Conservation (phyloP, 169 alveolate species). For the Eimeria praecox region DNA sequence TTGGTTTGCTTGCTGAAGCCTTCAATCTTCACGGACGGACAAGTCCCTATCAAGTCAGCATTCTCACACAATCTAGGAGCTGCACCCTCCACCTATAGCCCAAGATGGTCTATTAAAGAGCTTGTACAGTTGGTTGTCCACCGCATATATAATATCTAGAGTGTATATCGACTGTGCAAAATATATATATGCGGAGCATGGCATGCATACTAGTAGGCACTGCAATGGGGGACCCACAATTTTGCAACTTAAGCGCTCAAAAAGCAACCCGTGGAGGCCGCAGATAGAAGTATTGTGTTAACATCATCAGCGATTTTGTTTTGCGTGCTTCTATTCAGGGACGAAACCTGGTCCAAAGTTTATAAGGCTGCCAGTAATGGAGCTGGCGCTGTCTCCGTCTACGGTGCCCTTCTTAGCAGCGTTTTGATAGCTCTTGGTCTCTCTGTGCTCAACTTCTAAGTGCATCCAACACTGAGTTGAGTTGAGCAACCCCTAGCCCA, state of each 20-base stretch:
- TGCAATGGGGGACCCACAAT: neutral
- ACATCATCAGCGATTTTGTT: neutral
- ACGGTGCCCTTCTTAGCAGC: slow-evolving; percentile 24
- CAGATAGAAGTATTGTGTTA: neutral
- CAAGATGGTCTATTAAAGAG: neutral
- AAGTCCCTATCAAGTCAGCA: slow-evolving; percentile 45
- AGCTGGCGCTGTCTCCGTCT: neutral
- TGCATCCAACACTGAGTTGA: neutral
- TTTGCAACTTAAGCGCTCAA: neutral
- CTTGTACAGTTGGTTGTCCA: neutral
- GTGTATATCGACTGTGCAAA: neutral
- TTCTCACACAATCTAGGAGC: neutral
- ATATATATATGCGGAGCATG: no score
- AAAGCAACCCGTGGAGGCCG: neutral
- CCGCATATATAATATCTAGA: neutral
- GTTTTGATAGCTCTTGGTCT: neutral
- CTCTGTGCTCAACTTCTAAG: slow-evolving; percentile 15
- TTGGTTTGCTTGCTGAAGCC: slow-evolving; percentile 59
- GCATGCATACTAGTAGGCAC: neutral
- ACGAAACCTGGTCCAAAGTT: slow-evolving; percentile 28
- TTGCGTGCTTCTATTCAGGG: neutral
- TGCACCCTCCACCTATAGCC: neutral
- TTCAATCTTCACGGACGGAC: neutral
- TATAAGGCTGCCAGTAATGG: neutral
- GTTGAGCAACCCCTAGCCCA: neutral